Base-by-base conservation (phyloP, 1,284 basidiomycete species). In the Pseudozyma sp. region DNA sequence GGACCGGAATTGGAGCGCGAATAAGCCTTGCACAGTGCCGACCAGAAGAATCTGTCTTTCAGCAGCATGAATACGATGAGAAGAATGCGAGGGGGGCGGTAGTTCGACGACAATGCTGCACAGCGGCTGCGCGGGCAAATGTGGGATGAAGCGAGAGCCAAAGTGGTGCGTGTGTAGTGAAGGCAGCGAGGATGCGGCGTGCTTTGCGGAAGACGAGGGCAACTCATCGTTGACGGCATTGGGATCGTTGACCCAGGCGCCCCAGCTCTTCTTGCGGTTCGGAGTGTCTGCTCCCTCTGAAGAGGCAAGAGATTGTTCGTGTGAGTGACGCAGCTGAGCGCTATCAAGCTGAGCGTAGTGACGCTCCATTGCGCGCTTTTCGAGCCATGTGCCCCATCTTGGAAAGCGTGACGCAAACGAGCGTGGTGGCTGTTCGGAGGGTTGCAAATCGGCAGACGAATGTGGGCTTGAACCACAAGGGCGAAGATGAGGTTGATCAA, bases 61-160 rank as follows among this genome's bases (percentile, higher is more conserved):
- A 5, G 54, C 16, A 24, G n/a, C 33, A 11, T 35, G 14, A 9
- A 19, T 8, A 16, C 16, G 24, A 14, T 1, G 14, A 16, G 29
- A 42, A 2, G 14, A 51, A 35, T 17, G 31, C 4, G n/a, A 16
- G 10, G 39, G 33, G 5, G 59, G n/a, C 11, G 62, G 61, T n/a
- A 78, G 31, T 16, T 72, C 56, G 33, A 79, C 46, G 24, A 72
- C 52, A n/a, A 71, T 46, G 16, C 60, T 63, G 52, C 77, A 79
- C 9, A 79, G 53, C n/a, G 77, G 77, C 54, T 77, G 68, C 11
- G 75, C 67, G 31, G 57, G 48, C 11, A 79, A 53, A 47, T 79
- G 77, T 8, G 77, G 74, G 9, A 79, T 68, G 52, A 79, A 79
- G 34, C 77, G 59, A 17, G 71, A 77, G 4, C 77, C 77, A 33